Percentiles rank a stretch among this genome's conserved stretches.
Conservation (phyloP, 805 yeast genomes). For the Ogataea saltuana region DNA sequence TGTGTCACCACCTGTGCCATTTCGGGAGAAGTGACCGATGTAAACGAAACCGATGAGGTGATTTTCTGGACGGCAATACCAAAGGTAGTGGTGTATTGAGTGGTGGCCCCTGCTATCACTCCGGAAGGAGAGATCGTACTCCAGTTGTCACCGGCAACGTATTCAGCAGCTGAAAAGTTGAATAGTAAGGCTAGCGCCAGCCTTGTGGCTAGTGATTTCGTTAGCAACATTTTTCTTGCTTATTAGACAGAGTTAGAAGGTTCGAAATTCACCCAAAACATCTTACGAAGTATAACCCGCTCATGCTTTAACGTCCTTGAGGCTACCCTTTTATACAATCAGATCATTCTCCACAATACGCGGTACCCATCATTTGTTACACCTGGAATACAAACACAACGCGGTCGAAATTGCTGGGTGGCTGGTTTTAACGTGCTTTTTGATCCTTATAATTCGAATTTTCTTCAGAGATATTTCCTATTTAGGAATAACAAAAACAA, state of each 20-base stretch:
- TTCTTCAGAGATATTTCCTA: conserved; percentile 8
- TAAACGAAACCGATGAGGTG: conserved; percentile 36
- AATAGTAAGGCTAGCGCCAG: background rate
- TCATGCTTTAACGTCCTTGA: too few relatives aligned
- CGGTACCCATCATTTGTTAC: too few relatives aligned
- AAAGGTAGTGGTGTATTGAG: conserved; percentile 55
- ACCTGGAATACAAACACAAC: conserved; percentile 1
- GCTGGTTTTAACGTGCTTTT: conserved; percentile 15
- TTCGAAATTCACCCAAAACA: too few relatives aligned
- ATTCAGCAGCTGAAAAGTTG: conserved; percentile 34
- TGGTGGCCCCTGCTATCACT: conserved; percentile 52
- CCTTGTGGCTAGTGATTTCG: background rate
- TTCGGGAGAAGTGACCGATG: conserved; percentile 27
- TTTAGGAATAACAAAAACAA: conserved; percentile 15
- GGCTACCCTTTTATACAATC: conserved; percentile 1
- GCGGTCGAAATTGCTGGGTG: conserved; percentile 5
- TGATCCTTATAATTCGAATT: background rate
- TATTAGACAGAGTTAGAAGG: too few relatives aligned
- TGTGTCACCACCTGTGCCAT: conserved; percentile 41
- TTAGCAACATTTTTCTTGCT: conserved; percentile 1
- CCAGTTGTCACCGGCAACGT: conserved; percentile 61
- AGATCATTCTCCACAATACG: background rate
- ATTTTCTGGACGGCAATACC: conserved; percentile 68
- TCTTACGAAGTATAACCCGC: too few relatives aligned
- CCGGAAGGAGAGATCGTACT: conserved; percentile 66